Evolutionary conservation across 2,329 filamentous ascomycete genomes (phyloP).

Genomic region (Ophiostoma australiae): DNA sequence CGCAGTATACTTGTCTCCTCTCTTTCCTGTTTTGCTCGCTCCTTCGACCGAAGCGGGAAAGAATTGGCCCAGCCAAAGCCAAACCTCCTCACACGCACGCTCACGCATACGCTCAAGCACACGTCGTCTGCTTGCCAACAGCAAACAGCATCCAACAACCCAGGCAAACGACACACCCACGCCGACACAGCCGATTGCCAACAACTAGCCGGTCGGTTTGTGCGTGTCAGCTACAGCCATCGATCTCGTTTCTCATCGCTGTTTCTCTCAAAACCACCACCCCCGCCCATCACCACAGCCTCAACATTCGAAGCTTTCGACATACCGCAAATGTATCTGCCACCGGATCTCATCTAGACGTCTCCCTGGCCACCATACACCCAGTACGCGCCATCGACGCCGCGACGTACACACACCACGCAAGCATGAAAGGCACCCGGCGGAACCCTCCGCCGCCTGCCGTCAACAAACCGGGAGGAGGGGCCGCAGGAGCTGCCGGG

Average conservation of each 20-base stretch:
- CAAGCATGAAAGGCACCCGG: slow-evolving; percentile 36
- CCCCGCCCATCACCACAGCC: neutral
- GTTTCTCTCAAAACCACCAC: neutral
- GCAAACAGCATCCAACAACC: neutral
- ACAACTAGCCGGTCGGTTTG: neutral
- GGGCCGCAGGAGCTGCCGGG: slow-evolving; percentile 14
- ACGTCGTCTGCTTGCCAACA: neutral
- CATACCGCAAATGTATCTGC: slow-evolving; percentile 21
- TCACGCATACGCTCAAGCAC: neutral
- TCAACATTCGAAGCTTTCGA: neutral
- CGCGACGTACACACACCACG: slow-evolving; percentile 7
- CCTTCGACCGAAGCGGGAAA: slow-evolving; percentile 15
- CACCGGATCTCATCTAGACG: slow-evolving; percentile 10
- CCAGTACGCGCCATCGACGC: neutral
- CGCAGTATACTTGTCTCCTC: neutral
- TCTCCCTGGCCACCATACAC: neutral
- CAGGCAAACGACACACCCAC: neutral
- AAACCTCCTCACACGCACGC: neutral
- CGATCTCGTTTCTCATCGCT: neutral
- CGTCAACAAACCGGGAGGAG: slow-evolving; percentile 3
- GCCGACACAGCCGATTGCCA: neutral
- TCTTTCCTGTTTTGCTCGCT: slow-evolving; percentile 12
- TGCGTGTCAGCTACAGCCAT: neutral
- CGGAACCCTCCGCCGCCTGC: slow-evolving; percentile 31
- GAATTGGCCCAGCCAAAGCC: slow-evolving; percentile 14